These are phyloP conservation scores for Henckelia pumila DNA, from an alignment of 257 asterid genomes.

Conservation along the genomic window DNA sequence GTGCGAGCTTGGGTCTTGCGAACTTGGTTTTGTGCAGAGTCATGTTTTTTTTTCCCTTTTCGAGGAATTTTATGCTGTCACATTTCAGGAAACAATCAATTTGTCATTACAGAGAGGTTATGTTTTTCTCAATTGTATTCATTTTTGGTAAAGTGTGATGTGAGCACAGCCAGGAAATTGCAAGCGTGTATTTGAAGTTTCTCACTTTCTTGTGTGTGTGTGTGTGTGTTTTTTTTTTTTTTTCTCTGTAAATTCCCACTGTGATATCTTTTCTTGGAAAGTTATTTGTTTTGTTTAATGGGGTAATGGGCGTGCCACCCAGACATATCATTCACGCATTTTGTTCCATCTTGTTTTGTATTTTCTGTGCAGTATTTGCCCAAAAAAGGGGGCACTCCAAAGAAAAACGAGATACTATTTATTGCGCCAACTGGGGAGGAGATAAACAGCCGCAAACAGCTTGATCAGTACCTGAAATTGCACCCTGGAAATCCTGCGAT, in stretches of 20 bases:
- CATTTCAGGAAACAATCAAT: neutral
- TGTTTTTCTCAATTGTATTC: neutral
- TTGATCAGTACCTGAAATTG: conserved; percentile 72
- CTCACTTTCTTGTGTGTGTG: neutral
- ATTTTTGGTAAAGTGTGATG: neutral
- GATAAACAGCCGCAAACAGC: conserved; percentile 58
- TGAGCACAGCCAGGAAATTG: neutral
- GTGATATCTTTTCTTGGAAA: neutral
- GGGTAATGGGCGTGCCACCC: neutral
- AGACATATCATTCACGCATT: neutral
- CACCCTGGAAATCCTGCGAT: conserved; percentile 66
- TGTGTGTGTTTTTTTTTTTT: too few relatives aligned
- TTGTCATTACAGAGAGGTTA: neutral
- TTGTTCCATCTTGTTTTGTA: neutral
- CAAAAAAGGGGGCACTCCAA: conserved; percentile 60
- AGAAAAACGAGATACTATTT: conserved; percentile 69
- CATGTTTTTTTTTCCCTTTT: too few relatives aligned
- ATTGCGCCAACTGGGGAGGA: conserved; percentile 91
- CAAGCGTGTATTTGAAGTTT: neutral
- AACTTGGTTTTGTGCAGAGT: too few relatives aligned
- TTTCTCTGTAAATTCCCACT: too few relatives aligned
- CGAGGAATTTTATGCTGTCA: neutral
- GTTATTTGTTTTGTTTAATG: neutral
- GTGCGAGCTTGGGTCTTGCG: neutral
- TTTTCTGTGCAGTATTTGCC: conserved; percentile 55